Evolutionary conservation across 1,284 basidiomycete species (phyloP).

Genomic region (Sporisorium exsertum): DNA sequence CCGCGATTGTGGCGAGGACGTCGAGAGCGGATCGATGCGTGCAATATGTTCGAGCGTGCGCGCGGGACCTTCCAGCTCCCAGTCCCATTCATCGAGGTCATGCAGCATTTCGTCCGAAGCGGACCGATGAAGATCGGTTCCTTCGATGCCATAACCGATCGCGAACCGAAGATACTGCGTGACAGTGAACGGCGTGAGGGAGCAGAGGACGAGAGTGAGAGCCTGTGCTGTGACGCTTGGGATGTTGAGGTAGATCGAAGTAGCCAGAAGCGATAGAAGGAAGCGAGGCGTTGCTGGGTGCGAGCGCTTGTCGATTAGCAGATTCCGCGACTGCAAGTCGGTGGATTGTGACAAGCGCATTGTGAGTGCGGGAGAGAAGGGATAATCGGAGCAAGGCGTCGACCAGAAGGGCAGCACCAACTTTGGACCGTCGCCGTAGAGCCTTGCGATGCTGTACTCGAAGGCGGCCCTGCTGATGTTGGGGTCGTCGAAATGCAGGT

Average conservation of each 20-base stretch:
- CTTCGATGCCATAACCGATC: slow-evolving; percentile 78
- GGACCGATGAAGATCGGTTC: slow-evolving; percentile 62
- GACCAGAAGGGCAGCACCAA: slow-evolving; percentile 62
- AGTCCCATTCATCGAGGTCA: slow-evolving; percentile 57
- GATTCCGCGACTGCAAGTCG: slow-evolving; percentile 60
- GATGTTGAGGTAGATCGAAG: slow-evolving; percentile 85
- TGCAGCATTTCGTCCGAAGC: slow-evolving; percentile 40
- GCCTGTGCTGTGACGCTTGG: slow-evolving; percentile 81
- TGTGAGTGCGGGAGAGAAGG: slow-evolving; percentile 75
- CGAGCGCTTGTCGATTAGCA: slow-evolving; percentile 50
- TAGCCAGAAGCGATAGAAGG: slow-evolving; percentile 85
- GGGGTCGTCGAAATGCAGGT: slow-evolving; percentile 60
- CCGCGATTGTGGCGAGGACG: slow-evolving; percentile 1
- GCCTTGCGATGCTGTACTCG: slow-evolving; percentile 61
- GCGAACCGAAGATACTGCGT: slow-evolving; percentile 85
- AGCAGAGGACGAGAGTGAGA: slow-evolving; percentile 78
- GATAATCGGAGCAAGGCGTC: slow-evolving; percentile 37
- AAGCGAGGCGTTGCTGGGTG: slow-evolving; percentile 84
- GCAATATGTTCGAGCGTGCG: slow-evolving; percentile 43
- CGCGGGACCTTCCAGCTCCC: slow-evolving; percentile 74
- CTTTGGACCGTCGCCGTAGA: slow-evolving; percentile 59
- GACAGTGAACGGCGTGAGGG: slow-evolving; percentile 83
- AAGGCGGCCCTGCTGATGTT: slow-evolving; percentile 63
- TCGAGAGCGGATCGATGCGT: slow-evolving; percentile 17
- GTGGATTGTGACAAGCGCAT: slow-evolving; percentile 74